Evolutionary conservation across 441 rosid genomes (phyloP), one percentile per base, ranked within the genome.

Genomic region (Heliophila coronopifolia): DNA sequence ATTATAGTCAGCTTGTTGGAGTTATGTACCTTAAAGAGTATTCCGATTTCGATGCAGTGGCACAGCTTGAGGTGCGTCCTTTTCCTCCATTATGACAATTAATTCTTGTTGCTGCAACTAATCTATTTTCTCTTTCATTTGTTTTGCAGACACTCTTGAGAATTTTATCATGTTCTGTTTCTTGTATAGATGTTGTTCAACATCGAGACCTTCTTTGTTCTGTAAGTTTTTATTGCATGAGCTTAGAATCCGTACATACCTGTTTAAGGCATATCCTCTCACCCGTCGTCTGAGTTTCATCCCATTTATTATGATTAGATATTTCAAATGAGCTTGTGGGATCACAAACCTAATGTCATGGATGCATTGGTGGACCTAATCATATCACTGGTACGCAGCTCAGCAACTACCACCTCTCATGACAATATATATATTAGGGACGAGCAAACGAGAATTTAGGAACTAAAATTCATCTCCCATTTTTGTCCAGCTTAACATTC

Each of bases 251-350:
- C 10, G 1, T 2, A 7, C 19, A 7, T 9, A 18, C 25, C 3
- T 35, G 39, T 10, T 35, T 42, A 50, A 6, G 26, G 9, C 7
- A 19, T 5, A 12, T 1, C 6, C 9, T 25, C 49, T 31, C 25
- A 28, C 42, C 19, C 6, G 7, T n/a, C 23, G 42, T 43, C 51
- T 54, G 12, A 27, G 5, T 30, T 37, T 38, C 32, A 17, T 34
- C 39, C 54, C 50, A 35, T 36, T 22, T 57, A 28, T 10, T 61
- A 17, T 46, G 31, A 44, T 41, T 73, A 84, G 92, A 73, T 90
- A 50, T 90, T 77, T 65, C 54, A 71, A 34, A 79, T 82, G 89
- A 77, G 66, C 66, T 36, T 86, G 78, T 86, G 98, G 96, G 76
- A 69, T 45, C 77, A 74, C 61, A 75, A 58, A 13, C 76, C 86